A percentile compares a stretch with the other conserved stretches of the same genome.
phyloP scores from a whole-genome alignment of 345 rosid species.

The Leavenworthia alabamica region DNA sequence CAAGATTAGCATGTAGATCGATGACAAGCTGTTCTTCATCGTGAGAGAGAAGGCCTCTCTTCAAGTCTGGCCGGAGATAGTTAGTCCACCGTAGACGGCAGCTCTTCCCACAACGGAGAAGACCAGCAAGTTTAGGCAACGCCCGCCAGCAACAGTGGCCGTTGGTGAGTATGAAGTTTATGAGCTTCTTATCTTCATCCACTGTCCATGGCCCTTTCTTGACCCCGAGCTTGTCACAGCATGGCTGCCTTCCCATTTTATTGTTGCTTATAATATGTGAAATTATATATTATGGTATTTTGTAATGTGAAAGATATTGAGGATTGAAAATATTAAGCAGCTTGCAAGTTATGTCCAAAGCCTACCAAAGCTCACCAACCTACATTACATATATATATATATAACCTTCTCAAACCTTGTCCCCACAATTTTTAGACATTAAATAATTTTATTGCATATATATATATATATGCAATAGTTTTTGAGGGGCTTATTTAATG shows the following conservation, averaged over 20 bases:
- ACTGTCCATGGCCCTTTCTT: conserved; percentile 83
- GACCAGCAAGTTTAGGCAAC: conserved; percentile 71
- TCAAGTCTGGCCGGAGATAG: conserved; percentile 76
- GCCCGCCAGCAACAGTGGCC: conserved; percentile 83
- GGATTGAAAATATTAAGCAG: conserved; percentile 6
- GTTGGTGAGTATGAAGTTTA: conserved; percentile 51
- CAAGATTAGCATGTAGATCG: conserved; percentile 64
- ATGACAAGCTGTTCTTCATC: conserved; percentile 61
- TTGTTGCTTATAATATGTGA: background rate
- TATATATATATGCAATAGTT: too few species aligned
- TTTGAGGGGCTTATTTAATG: too few species aligned
- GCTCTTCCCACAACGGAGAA: conserved; percentile 77
- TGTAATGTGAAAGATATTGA: background rate
- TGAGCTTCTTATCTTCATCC: conserved; percentile 68
- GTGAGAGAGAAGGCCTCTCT: conserved; percentile 62
- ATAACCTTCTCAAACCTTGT: conserved; percentile 14
- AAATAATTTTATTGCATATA: background rate
- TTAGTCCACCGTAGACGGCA: conserved; percentile 85
- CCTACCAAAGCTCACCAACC: conserved; percentile 37
- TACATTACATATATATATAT: conserved; percentile 17
- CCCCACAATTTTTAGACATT: background rate
- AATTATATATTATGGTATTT: background rate
- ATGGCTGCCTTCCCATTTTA: conserved; percentile 46
- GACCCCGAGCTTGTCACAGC: conserved; percentile 67
- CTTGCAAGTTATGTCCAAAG: conserved; percentile 23